A percentile compares a stretch with the other conserved stretches of the same genome.
phyloP scores from a whole-genome alignment of 441 rosid genomes.

The Gossypium schwendimanii region DNA sequence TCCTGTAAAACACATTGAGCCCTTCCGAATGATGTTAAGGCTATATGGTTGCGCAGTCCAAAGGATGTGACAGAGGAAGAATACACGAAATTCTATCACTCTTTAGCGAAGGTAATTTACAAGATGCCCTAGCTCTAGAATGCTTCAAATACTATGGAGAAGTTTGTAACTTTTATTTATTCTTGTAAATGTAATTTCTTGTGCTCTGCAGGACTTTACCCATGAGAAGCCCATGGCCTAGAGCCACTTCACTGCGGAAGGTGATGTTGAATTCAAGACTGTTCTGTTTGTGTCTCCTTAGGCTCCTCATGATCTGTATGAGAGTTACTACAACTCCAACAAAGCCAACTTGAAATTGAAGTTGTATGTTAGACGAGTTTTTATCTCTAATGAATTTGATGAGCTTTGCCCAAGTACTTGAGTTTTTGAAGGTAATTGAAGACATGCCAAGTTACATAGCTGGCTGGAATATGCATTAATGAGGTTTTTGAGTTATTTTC shows the following conservation, averaged over 20 bases:
- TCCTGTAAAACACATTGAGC: too few relatives aligned
- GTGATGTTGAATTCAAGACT: constrained; percentile 93
- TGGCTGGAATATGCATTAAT: background rate
- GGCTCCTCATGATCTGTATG: constrained; percentile 84
- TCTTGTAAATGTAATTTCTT: constrained; percentile 7
- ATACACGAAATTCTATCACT: constrained; percentile 74
- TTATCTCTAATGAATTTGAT: constrained; percentile 89
- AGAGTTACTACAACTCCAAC: constrained; percentile 75
- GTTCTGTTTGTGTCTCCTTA: constrained; percentile 84
- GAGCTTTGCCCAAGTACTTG: constrained; percentile 83
- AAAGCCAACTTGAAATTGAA: constrained; percentile 83
- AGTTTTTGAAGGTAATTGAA: constrained; percentile 64
- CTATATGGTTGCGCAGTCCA: constrained; percentile 89
- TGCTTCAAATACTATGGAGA: background rate
- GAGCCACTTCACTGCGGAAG: constrained; percentile 91
- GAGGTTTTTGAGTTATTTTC: background rate
- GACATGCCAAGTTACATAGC: background rate
- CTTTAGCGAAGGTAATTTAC: constrained; percentile 67
- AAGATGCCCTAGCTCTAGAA: background rate
- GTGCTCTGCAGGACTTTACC: constrained; percentile 55
- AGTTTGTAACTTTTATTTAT: constrained; percentile 1
- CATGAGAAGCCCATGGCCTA: constrained; percentile 79
- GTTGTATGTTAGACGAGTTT: constrained; percentile 59
- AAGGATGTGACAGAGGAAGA: constrained; percentile 90
- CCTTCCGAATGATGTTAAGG: constrained; percentile 83